These are phyloP conservation scores for Ceratobasidium theobromae DNA, from an alignment of 1,284 basidiomycete species.

Conservation along the genomic window DNA sequence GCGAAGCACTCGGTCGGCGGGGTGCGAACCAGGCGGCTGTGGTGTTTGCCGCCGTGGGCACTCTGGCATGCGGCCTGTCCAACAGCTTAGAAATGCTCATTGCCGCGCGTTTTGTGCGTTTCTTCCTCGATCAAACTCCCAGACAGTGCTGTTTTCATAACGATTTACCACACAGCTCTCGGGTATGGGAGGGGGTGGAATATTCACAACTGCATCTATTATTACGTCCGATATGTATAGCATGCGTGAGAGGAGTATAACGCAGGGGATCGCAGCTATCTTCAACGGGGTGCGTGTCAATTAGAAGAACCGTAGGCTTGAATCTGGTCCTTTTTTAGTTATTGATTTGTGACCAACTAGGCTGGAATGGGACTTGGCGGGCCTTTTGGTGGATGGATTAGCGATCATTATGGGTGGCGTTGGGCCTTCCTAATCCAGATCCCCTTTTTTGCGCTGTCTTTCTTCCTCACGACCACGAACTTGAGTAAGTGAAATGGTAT, in stretches of 20 bases:
- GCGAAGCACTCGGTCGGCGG: constrained; percentile 75
- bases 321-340: too few species aligned
- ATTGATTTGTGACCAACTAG: constrained; percentile 43
- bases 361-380: constrained; percentile 75
- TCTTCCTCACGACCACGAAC: constrained; percentile 59
- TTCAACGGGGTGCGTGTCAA: constrained; percentile 63
- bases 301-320: constrained; percentile 30
- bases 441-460: constrained; percentile 64
- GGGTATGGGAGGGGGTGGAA: constrained; percentile 79
- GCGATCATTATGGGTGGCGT: constrained; percentile 75
- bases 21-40: constrained; percentile 71
- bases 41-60: constrained; percentile 68
- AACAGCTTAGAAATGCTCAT: constrained; percentile 75
- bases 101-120: constrained; percentile 68
- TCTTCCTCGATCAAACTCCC: constrained; percentile 15
- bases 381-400: constrained; percentile 71
- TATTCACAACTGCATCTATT: constrained; percentile 71
- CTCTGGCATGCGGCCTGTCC: constrained; percentile 71
- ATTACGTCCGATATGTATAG: constrained; percentile 78
- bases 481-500: constrained; percentile 53
- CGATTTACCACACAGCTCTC: constrained; percentile 52
- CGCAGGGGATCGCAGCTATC: constrained; percentile 69
- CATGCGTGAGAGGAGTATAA: constrained; percentile 68
- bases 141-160: background rate
- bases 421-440: constrained; percentile 77